Base-by-base conservation (phyloP, 1,284 basidiomycete species). In the Athelia psychrophila region DNA sequence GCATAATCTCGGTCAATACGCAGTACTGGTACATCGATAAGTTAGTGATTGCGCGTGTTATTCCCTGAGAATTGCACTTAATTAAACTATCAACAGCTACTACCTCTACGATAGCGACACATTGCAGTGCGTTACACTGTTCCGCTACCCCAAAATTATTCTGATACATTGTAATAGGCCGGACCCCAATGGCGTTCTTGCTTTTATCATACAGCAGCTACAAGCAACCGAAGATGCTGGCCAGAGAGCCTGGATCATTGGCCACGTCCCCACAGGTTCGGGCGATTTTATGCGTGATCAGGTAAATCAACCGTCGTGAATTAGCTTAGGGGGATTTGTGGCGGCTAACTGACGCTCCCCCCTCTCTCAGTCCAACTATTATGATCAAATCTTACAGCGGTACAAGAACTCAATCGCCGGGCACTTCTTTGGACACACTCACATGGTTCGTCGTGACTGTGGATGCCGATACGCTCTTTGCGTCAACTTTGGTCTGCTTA, bases 11-110 rank as follows among this genome's bases (percentile, higher is more conserved):
- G 0, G 54, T 83, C 51, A 84, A 84, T 53, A 79, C 79, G 3
- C 73, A 78, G 19, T 83, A 78, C 52, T 82, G 80, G 79, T 82
- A 79, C 58, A 78, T 75, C 56, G 67, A 68, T 55, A 80, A 80
- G 78, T 75, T 55, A 49, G 66, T 49, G 22, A 13, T 25, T 24
- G 44, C 22, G 45, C 33, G 33, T 12, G 33, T 12, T n/a, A 35
- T 25, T 25, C 20, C 51, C 12, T 13, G 42, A 44, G 20, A 18
- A 40, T 8, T 44, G 22, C 40, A 42, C 8, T 30, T 50, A 36
- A 46, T 22, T 51, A 23, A 9, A 50, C 56, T 35, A 23, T 54
- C 49, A n/a, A n/a, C 50, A 75, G 74, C 60, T 75, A 77, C 58
- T 81, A 78, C 75, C 66, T 83, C 2, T 82, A 78, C 57, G 80